A percentile compares a stretch with the other conserved stretches of the same genome.
These are phyloP conservation scores for Goniomonas avonlea DNA, from an alignment of 78 protist species.

Conservation along the genomic window DNA sequence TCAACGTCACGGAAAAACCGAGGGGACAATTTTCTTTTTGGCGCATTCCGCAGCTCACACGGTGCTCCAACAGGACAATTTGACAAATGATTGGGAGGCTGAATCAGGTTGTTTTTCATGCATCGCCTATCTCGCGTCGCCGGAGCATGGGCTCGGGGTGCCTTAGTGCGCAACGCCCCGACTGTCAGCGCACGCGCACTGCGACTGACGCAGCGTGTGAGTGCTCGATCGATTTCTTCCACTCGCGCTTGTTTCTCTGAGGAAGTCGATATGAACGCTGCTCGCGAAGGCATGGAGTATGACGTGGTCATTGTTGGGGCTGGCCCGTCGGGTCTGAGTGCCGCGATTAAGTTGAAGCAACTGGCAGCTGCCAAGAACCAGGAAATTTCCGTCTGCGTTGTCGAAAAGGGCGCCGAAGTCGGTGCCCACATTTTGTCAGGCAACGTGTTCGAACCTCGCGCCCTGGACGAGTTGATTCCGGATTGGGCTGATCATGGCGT, in stretches of 20 bases:
- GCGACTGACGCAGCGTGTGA: too few relatives aligned
- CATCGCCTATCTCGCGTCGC: too few relatives aligned
- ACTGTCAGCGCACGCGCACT: not conserved
- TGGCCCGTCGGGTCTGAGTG: constrained; percentile 96
- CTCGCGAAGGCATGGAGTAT: constrained; percentile 31
- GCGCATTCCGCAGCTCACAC: too few relatives aligned
- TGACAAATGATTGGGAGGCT: too few relatives aligned
- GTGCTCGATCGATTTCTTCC: too few relatives aligned
- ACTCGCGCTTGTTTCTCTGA: not conserved
- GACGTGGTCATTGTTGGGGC: constrained; percentile 93
- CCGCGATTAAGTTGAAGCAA: constrained; percentile 93
- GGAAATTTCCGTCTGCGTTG: constrained; percentile 62
- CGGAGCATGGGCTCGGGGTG: too few relatives aligned
- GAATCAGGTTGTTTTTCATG: too few relatives aligned
- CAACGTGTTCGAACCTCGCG: constrained; percentile 84
- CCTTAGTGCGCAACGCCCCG: not conserved
- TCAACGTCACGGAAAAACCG: too few relatives aligned
- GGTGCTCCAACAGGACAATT: too few relatives aligned
- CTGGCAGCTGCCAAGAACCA: constrained; percentile 39
- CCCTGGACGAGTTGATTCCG: constrained; percentile 87
- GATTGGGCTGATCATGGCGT: constrained; percentile 81
- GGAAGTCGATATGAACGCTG: too few relatives aligned
- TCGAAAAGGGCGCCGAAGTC: constrained; percentile 85
- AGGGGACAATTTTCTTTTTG: too few relatives aligned
- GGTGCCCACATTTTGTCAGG: constrained; percentile 90